Evolutionary conservation across 2,329 filamentous ascomycete genomes (phyloP).

Genomic region (Fusarium sp.): DNA sequence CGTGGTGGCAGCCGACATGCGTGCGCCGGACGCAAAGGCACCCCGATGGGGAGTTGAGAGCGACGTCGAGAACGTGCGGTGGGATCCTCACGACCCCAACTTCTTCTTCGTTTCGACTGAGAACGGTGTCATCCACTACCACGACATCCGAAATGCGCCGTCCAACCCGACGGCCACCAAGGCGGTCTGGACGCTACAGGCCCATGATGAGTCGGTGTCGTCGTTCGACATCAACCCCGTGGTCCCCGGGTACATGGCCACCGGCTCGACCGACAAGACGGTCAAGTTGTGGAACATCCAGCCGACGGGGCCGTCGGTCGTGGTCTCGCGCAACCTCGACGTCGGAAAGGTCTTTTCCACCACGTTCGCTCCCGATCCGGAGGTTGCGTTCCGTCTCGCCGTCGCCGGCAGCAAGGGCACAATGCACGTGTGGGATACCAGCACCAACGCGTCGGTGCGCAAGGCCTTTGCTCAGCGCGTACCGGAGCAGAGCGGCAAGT

Average conservation of each 20-base stretch:
- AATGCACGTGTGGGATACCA: constrained; percentile 95
- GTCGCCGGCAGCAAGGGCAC: constrained; percentile 95
- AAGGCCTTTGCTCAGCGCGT: constrained; percentile 81
- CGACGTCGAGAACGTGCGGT: constrained; percentile 91
- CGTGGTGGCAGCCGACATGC: constrained; percentile 95
- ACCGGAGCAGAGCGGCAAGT: constrained; percentile 68
- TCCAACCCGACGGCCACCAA: constrained; percentile 80
- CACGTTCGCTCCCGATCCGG: constrained; percentile 87
- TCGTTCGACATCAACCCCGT: constrained; percentile 91
- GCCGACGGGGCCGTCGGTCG: constrained; percentile 84
- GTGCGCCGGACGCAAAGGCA: constrained; percentile 84
- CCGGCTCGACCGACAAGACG: constrained; percentile 92
- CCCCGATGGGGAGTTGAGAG: constrained; percentile 94
- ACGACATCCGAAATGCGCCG: constrained; percentile 84
- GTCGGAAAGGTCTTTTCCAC: constrained; percentile 96
- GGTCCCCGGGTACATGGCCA: constrained; percentile 93
- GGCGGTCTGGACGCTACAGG: constrained; percentile 93
- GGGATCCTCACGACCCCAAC: constrained; percentile 94
- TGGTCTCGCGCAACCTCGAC: constrained; percentile 90
- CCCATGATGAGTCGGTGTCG: constrained; percentile 91
- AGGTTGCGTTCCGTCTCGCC: constrained; percentile 91
- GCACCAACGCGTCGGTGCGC: constrained; percentile 89
- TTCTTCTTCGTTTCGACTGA: constrained; percentile 97
- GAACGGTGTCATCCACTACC: constrained; percentile 90
- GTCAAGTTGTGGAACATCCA: constrained; percentile 98